These are phyloP conservation scores for Pythium pectinolyticum DNA, from an alignment of 352 stramenopile genomes.

Conservation along the genomic window DNA sequence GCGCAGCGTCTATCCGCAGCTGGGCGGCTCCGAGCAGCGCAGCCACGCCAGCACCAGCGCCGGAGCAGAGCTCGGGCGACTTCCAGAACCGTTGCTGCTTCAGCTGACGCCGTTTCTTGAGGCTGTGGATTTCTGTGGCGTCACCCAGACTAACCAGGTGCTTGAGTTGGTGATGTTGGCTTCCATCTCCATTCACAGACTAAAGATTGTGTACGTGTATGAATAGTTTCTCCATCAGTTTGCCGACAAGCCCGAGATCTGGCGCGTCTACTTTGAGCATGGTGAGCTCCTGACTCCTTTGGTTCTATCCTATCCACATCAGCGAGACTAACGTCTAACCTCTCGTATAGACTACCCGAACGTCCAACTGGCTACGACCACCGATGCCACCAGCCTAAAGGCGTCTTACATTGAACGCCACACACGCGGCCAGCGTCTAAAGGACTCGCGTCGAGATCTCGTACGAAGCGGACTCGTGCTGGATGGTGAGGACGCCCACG, in stretches of 20 bases:
- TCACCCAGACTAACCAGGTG: slow-evolving; percentile 30
- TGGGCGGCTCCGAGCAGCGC: background rate
- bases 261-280: slow-evolving; percentile 14
- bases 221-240: slow-evolving; percentile 27
- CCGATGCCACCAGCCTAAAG: background rate
- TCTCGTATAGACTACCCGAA: too few relatives aligned
- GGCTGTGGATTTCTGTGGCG: slow-evolving; percentile 12
- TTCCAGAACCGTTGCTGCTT: slow-evolving; percentile 25
- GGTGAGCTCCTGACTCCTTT: slow-evolving; percentile 10
- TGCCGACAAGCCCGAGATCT: slow-evolving; percentile 19
- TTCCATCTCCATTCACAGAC: background rate
- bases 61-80: slow-evolving; percentile 23
- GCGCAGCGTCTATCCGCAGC: slow-evolving; percentile 20
- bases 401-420: background rate
- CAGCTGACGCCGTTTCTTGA: slow-evolving; percentile 21
- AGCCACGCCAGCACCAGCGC: slow-evolving; percentile 14
- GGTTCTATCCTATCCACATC: too few relatives aligned
- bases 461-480: background rate
- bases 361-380: too few relatives aligned
- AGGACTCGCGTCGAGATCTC: background rate
- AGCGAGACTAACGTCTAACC: too few relatives aligned
- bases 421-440: background rate
- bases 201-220: background rate
- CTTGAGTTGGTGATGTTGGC: background rate
- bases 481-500: background rate